Percentiles rank a stretch among this genome's conserved stretches.
phyloP scores from a whole-genome alignment of 2,329 filamentous ascomycete genomes.

The Chrysoporthe puriensis region DNA sequence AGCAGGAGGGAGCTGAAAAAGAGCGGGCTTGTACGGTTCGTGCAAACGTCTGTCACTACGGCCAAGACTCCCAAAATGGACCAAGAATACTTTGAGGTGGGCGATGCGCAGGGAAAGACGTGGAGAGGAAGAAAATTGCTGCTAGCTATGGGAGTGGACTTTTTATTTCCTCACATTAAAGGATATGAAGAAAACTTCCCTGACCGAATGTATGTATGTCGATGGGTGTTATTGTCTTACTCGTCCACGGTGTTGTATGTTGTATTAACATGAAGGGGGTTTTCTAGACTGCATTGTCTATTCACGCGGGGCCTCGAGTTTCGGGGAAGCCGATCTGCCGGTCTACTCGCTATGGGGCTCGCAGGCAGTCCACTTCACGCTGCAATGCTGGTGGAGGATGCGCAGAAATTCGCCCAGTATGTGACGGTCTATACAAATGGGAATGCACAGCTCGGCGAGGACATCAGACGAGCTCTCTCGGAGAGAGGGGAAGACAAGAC shows the following conservation, averaged over 20 bases:
- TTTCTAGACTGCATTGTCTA: slow-evolving; percentile 4
- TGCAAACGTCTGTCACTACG: background rate
- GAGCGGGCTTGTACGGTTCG: background rate
- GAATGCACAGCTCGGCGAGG: background rate
- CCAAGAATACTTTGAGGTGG: background rate
- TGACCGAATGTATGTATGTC: background rate
- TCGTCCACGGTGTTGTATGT: background rate
- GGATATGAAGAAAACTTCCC: slow-evolving; percentile 3
- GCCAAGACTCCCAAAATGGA: background rate
- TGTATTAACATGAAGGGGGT: background rate
- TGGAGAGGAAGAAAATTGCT: slow-evolving; percentile 4
- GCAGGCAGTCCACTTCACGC: background rate
- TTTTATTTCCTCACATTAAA: background rate
- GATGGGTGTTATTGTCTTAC: too few relatives aligned
- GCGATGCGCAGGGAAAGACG: background rate
- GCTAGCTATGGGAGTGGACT: background rate
- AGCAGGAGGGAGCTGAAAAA: background rate
- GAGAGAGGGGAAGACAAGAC: too few relatives aligned
- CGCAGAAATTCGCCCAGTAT: background rate
- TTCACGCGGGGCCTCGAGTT: background rate
- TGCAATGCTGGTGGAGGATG: background rate
- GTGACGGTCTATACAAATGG: slow-evolving; percentile 1
- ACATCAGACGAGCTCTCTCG: too few relatives aligned
- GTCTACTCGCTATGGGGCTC: background rate
- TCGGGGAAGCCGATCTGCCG: background rate